phyloP scores from a whole-genome alignment of 495 filamentous ascomycete genomes.

The Neurospora sp. region DNA sequence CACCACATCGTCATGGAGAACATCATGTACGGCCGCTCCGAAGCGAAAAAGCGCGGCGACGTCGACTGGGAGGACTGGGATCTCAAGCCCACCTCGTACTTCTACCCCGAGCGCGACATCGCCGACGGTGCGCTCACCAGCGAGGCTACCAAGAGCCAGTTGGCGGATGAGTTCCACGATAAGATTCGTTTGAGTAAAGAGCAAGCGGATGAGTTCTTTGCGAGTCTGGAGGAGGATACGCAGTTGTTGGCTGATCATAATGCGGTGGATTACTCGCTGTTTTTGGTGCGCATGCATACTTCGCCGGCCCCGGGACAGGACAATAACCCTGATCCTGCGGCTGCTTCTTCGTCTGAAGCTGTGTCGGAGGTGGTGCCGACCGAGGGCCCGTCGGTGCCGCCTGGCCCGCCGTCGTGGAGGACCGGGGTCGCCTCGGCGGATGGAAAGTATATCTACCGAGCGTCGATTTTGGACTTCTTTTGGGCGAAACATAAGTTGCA shows the following conservation, averaged over 20 bases:
- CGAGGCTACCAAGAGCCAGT: constrained; percentile 45
- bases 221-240: constrained; percentile 46
- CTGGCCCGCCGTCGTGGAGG: constrained; percentile 39
- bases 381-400: constrained; percentile 20
- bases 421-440: constrained; percentile 47
- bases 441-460: constrained; percentile 53
- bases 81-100: constrained; percentile 60
- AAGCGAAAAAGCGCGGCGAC: constrained; percentile 27
- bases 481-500: constrained; percentile 59
- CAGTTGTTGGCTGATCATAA: constrained; percentile 47
- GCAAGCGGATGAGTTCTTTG: constrained; percentile 41
- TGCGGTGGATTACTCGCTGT: constrained; percentile 61
- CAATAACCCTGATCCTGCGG: background rate
- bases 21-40: constrained; percentile 44
- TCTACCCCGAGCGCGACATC: constrained; percentile 61
- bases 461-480: constrained; percentile 57
- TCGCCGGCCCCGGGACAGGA: constrained; percentile 6
- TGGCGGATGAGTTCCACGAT: constrained; percentile 55
- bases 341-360: constrained; percentile 12
- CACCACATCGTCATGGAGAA: constrained; percentile 71
- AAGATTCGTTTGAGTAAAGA: constrained; percentile 44
- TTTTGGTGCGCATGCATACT: constrained; percentile 45
- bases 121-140: constrained; percentile 47
- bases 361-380: constrained; percentile 11
- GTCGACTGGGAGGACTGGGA: constrained; percentile 58